Base-by-base conservation (phyloP, 441 rosid species). In the Bruguiera hainesii region DNA sequence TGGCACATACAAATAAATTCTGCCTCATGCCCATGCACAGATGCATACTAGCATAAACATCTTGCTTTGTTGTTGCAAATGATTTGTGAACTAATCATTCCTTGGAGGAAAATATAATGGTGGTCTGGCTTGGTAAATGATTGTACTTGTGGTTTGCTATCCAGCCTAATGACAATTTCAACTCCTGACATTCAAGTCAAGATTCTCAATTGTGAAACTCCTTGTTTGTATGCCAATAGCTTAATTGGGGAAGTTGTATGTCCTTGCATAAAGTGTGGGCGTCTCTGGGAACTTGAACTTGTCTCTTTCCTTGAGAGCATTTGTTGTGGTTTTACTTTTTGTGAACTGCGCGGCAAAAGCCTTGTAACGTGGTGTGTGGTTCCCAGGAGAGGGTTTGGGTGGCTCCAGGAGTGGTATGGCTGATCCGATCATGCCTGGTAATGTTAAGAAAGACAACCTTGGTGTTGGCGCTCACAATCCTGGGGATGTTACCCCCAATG, bases 311-410 rank as follows among this genome's bases (percentile, higher is more conserved):
- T 13, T 37, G 20, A 64, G 28, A 46, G 21, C 30, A 64, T 31
- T 63, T 51, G 33, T 42, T 16, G n/a, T 60, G 31, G 6, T 61
- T 46, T 31, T 55, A 53, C 16, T 37, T 37, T 9, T 37, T 37
- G 42, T 37, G 42, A 37, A 10, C 26, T 37, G 50, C 56, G 31
- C 30, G n/a, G 50, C n/a, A 56, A 65, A 60, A 46, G 65, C 56
- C 19, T 30, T 21, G 39, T 68, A 53, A 39, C 65, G 18, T 42
- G 49, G 69, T 71, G 65, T 66, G 70, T 86, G 72, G 68, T 65
- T 79, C 81, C 66, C 90, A 90, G 99, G 99, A 73, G 97, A 95
- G 82, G 98, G 98, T 80, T 86, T 95, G 74, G 97, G 99, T 67
- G 86, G 96, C 84, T 87, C 91, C 50, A 87, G 76, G 79, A 82